A percentile compares a stretch with the other conserved stretches of the same genome.
phyloP scores from a whole-genome alignment of 768 basidiomycete species.

The Myochromella boudieri region DNA sequence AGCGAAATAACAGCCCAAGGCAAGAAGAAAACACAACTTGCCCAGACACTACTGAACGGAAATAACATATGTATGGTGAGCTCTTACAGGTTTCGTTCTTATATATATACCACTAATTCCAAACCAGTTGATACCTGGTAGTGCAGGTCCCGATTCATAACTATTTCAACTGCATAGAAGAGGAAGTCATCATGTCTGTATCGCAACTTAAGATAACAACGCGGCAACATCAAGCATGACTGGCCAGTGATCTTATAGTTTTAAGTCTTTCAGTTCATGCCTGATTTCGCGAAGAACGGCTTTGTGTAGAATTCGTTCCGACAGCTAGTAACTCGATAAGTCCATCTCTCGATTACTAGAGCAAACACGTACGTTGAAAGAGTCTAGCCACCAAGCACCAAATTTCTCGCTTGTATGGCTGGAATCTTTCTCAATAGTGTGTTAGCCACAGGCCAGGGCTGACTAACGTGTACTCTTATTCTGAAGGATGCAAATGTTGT shows the following conservation, averaged over 20 bases:
- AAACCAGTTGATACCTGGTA: constrained; percentile 67
- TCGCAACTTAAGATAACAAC: neutral
- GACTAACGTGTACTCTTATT: constrained; percentile 4
- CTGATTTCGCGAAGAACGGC: neutral
- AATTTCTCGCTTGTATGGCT: constrained; percentile 1
- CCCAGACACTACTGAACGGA: constrained; percentile 89
- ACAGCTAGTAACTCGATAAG: neutral
- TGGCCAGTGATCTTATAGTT: constrained; percentile 4
- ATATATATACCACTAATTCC: no score
- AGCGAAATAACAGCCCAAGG: constrained; percentile 89
- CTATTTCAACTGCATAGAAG: neutral
- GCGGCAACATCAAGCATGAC: neutral
- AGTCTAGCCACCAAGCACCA: constrained; percentile 6
- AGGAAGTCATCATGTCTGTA: neutral
- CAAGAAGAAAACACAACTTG: constrained; percentile 75
- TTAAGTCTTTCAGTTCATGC: constrained; percentile 2
- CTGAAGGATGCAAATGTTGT: constrained; percentile 2
- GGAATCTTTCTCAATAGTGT: neutral
- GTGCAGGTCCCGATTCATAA: constrained; percentile 56
- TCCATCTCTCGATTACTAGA: neutral
- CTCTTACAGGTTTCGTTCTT: constrained; percentile 6
- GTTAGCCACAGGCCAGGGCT: neutral
- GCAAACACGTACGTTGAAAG: neutral
- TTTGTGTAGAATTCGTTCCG: neutral
- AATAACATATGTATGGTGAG: constrained; percentile 96